These are phyloP conservation scores for Trichoderma parareesei DNA, from an alignment of 495 filamentous ascomycete species.

Conservation along the genomic window DNA sequence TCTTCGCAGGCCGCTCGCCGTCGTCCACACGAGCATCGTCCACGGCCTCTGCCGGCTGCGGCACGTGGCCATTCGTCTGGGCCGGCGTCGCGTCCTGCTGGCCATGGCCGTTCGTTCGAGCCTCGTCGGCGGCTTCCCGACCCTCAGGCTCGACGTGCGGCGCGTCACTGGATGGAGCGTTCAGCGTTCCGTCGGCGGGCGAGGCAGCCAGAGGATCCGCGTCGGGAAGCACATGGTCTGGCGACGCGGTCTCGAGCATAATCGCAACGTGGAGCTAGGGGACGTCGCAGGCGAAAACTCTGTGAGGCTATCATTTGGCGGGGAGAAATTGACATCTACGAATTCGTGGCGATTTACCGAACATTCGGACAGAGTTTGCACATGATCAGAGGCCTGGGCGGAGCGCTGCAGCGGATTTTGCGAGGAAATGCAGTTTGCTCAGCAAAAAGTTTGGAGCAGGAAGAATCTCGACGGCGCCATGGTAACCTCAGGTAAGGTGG, in stretches of 20 bases:
- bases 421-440: conserved; percentile 28
- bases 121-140: not conserved
- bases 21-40: conserved; percentile 19
- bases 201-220: conserved; percentile 23
- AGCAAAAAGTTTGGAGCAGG: conserved; percentile 38
- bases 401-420: conserved; percentile 33
- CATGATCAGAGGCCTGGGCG: conserved; percentile 43
- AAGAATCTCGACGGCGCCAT: conserved; percentile 23
- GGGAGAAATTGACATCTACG: conserved; percentile 55
- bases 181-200: conserved; percentile 14
- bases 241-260: conserved; percentile 24
- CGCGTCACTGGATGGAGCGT: conserved; percentile 14
- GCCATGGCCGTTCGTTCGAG: conserved; percentile 18
- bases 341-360: conserved; percentile 45
- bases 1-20: conserved; percentile 59
- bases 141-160: not conserved
- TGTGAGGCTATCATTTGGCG: conserved; percentile 54
- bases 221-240: conserved; percentile 25
- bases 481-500: not conserved
- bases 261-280: conserved; percentile 21
- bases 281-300: conserved; percentile 50
- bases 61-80: conserved; percentile 10
- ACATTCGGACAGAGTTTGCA: conserved; percentile 51
- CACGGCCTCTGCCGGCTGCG: not conserved
- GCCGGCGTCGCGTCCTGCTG: conserved; percentile 7